Conservation (phyloP, 1,139 yeast genomes). For the Diutina siamensis region DNA sequence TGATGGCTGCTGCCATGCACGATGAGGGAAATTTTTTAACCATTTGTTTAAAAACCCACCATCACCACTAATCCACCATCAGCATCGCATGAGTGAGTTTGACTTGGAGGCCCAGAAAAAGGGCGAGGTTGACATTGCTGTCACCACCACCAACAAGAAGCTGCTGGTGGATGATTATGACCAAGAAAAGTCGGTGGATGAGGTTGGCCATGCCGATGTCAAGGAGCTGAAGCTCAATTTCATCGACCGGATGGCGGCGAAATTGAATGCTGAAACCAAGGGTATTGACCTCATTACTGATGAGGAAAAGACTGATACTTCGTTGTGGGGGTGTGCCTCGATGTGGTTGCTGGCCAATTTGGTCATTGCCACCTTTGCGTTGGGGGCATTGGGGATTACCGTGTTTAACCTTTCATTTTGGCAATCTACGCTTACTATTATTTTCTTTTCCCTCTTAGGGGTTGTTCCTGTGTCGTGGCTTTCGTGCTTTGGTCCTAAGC, state of each 20-base stretch:
- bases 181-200: neutral
- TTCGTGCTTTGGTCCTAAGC: slow-evolving; percentile 72
- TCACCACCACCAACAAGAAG: neutral
- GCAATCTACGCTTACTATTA: slow-evolving; percentile 48
- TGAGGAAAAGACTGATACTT: slow-evolving; percentile 50
- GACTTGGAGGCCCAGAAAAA: slow-evolving; percentile 1
- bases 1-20: neutral
- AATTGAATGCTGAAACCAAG: slow-evolving; percentile 46
- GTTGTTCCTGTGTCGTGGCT: slow-evolving; percentile 71
- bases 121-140: neutral
- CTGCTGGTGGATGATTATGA: slow-evolving; percentile 1
- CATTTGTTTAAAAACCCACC: neutral
- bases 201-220: neutral
- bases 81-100: neutral
- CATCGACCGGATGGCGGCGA: slow-evolving; percentile 17
- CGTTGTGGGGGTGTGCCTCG: slow-evolving; percentile 60
- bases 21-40: slow-evolving; percentile 5
- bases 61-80: neutral
- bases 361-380: slow-evolving; percentile 73
- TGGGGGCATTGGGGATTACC: slow-evolving; percentile 70
- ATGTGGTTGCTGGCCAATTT: slow-evolving; percentile 93
- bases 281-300: slow-evolving; percentile 63
- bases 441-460: slow-evolving; percentile 69
- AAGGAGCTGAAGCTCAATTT: slow-evolving; percentile 4
- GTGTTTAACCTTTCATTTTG: slow-evolving; percentile 50